Evolutionary conservation across 2,329 filamentous ascomycete species (phyloP).

Genomic region (Immersiporthe knoxdaviesiana): DNA sequence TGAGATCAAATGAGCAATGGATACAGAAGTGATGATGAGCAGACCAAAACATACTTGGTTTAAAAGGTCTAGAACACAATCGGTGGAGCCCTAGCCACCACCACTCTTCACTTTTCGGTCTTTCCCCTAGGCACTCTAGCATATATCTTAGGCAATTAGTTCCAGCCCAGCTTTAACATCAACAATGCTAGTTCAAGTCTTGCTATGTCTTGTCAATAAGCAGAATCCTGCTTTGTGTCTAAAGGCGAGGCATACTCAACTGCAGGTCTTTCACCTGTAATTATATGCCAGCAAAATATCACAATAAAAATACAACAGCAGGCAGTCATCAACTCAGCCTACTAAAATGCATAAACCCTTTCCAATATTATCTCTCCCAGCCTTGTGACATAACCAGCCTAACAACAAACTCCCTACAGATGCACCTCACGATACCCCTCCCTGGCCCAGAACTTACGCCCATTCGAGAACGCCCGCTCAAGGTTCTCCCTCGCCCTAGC

Average conservation of each 20-base stretch:
- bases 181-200: background rate
- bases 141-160: background rate
- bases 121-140: background rate
- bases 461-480: constrained; percentile 2
- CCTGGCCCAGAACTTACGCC: background rate
- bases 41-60: no score
- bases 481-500: background rate
- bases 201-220: background rate
- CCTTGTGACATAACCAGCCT: background rate
- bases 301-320: background rate
- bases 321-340: background rate
- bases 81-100: background rate
- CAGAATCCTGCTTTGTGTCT: background rate
- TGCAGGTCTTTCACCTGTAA: background rate
- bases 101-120: no score
- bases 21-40: background rate
- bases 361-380: background rate
- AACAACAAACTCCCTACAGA: background rate
- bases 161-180: background rate
- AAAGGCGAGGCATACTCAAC: background rate
- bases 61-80: no score
- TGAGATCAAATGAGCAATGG: background rate
- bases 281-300: background rate
- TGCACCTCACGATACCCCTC: constrained; percentile 6
- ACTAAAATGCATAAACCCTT: no score